phyloP scores from a whole-genome alignment of 208 protist genomes.

The Leishmania turanica region DNA sequence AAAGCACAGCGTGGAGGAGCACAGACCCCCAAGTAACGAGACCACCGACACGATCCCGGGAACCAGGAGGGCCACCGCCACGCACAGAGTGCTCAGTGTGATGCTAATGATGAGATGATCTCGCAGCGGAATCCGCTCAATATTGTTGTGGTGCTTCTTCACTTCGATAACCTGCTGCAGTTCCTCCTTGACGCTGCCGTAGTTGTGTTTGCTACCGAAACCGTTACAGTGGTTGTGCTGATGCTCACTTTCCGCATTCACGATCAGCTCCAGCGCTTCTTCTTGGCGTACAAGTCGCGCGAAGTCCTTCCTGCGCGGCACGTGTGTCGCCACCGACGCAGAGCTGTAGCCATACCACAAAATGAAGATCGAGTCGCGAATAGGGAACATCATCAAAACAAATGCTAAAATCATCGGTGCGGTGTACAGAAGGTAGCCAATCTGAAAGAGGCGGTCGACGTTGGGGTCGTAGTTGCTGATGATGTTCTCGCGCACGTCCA shows the following conservation, averaged over 20 bases:
- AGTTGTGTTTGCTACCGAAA: background rate
- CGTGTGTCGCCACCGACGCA: slow-evolving; percentile 62
- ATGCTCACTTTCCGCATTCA: slow-evolving; percentile 1
- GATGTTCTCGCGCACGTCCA: slow-evolving; percentile 68
- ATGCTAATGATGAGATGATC: slow-evolving; percentile 74
- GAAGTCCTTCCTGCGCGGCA: slow-evolving; percentile 54
- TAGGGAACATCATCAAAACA: slow-evolving; percentile 71
- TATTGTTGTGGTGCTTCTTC: slow-evolving; percentile 44
- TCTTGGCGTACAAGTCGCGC: slow-evolving; percentile 37
- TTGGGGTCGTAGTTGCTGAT: slow-evolving; percentile 81
- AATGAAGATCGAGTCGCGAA: slow-evolving; percentile 80
- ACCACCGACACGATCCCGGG: slow-evolving; percentile 67
- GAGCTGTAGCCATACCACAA: slow-evolving; percentile 77
- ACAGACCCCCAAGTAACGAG: slow-evolving; percentile 62
- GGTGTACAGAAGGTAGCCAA: slow-evolving; percentile 65
- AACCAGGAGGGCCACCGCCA: slow-evolving; percentile 53
- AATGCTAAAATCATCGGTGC: slow-evolving; percentile 69
- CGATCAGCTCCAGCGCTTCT: slow-evolving; percentile 38
- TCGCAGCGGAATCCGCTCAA: slow-evolving; percentile 44
- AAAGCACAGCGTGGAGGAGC: slow-evolving; percentile 69
- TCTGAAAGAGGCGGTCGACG: slow-evolving; percentile 54
- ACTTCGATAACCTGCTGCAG: slow-evolving; percentile 28
- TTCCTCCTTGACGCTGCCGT: slow-evolving; percentile 18
- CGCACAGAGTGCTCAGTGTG: slow-evolving; percentile 45
- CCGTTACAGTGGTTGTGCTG: background rate